Conservation (phyloP, 1,139 yeast species). For the Sugiyamaella pinicola region DNA sequence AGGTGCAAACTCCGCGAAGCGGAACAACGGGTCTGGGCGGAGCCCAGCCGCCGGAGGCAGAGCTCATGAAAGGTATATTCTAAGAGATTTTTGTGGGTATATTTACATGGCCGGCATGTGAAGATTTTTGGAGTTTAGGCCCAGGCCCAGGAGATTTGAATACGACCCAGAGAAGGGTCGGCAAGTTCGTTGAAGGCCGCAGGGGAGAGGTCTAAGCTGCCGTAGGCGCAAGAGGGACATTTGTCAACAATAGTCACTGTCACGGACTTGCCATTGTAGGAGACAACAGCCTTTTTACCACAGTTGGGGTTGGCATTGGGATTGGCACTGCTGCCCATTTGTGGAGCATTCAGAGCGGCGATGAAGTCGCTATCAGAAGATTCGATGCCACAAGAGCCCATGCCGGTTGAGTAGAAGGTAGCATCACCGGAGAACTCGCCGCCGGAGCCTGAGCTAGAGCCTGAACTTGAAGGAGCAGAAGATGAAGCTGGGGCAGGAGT, state of each 20-base stretch:
- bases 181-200: conserved; percentile 55
- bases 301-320: conserved; percentile 51
- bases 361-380: conserved; percentile 53
- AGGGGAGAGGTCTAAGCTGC: conserved; percentile 57
- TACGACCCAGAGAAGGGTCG: conserved; percentile 49
- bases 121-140: neutral
- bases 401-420: conserved; percentile 59
- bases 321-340: conserved; percentile 40
- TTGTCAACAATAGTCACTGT: conserved; percentile 56
- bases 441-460: conserved; percentile 28
- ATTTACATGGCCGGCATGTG: conserved; percentile 13
- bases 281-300: conserved; percentile 51
- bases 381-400: conserved; percentile 63
- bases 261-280: conserved; percentile 50
- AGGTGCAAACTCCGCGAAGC: no score
- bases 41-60: no score
- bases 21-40: no score
- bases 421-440: conserved; percentile 53
- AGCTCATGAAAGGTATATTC: neutral
- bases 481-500: neutral
- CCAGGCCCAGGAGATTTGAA: conserved; percentile 49
- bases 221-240: conserved; percentile 53
- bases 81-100: no score
- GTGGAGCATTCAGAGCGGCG: conserved; percentile 45
- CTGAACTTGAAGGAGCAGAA: conserved; percentile 19